Evolutionary conservation across 2,329 filamentous ascomycete species (phyloP), one percentile per base, ranked within the genome.

Genomic region (Emydomyces testavorans): DNA sequence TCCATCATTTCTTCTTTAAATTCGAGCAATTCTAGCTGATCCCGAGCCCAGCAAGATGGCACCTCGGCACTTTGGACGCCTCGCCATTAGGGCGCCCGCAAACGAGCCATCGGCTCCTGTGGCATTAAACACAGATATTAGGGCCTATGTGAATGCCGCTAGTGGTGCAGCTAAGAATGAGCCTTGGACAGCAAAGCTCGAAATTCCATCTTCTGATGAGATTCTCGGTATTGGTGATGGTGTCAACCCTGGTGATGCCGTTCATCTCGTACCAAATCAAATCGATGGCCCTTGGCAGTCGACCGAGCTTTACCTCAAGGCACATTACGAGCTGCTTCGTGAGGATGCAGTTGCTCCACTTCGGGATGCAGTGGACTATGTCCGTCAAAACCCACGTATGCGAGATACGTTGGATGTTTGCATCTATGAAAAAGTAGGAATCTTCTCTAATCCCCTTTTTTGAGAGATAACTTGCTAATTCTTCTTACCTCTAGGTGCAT

Each of bases 251-350:
- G 47, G 52, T 7, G 53, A 57, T 13, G 56, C 50, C 18, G 57
- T 70, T 2, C 55, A 64, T 3, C 59, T 80, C 0, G 64, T 69
- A 0, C 56, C 67, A 0, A 86, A 86, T 55, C 67, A 67, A 5
- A 67, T 80, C 16, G 53, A 74, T 0, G 70, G 71, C 0, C 68
- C 79, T 0, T 90, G 81, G 71, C 53, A 64, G 0, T 77, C 71
- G 3, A 81, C 77, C 38, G 71, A 78, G 1, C 69, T 73, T 0
- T 94, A 94, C 50, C 69, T 94, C 0, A 69, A 77, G 26, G 75
- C 78, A 0, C 85, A 93, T 42, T 94, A 92, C 59, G 71, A 78
- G 2, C 74, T 94, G 1, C 71, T 87, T 6, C 75, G 88, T 2
- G 83, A 87, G 58, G 87, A 94, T 59, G 77, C 79, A 0, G 69